Evolutionary conservation across 495 filamentous ascomycete species (phyloP).

Genomic region (Neurospora sp.): DNA sequence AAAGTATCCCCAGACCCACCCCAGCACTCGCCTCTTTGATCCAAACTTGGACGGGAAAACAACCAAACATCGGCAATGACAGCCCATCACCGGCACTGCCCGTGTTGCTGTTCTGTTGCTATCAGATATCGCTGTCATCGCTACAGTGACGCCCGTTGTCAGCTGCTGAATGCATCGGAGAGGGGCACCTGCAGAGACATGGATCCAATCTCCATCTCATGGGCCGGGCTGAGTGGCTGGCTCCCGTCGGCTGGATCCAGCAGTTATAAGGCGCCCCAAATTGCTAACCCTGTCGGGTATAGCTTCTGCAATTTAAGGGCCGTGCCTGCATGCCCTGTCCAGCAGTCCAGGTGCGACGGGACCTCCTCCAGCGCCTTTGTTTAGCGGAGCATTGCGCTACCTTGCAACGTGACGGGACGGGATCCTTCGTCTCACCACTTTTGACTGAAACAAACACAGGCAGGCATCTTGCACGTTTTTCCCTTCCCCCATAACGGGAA

Average conservation of each 20-base stretch:
- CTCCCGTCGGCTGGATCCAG: neutral
- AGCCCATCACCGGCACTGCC: neutral
- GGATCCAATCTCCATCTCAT: neutral
- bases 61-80: neutral
- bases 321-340: neutral
- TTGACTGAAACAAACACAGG: neutral
- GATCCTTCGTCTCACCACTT: neutral
- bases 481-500: neutral
- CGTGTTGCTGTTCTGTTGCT: no score
- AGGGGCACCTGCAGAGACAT: neutral
- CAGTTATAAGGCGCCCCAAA: neutral
- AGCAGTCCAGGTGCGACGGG: neutral
- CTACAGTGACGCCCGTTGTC: neutral
- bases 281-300: neutral
- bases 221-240: neutral
- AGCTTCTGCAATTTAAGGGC: neutral
- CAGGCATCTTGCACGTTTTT: neutral
- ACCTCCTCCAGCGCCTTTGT: neutral
- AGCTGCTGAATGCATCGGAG: neutral
- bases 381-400: neutral
- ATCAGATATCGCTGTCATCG: neutral
- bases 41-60: neutral
- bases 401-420: neutral
- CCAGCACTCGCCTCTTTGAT: neutral
- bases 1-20: neutral